Base-by-base conservation (phyloP, 1,284 basidiomycete genomes). In the Leccinum subrobustum region DNA sequence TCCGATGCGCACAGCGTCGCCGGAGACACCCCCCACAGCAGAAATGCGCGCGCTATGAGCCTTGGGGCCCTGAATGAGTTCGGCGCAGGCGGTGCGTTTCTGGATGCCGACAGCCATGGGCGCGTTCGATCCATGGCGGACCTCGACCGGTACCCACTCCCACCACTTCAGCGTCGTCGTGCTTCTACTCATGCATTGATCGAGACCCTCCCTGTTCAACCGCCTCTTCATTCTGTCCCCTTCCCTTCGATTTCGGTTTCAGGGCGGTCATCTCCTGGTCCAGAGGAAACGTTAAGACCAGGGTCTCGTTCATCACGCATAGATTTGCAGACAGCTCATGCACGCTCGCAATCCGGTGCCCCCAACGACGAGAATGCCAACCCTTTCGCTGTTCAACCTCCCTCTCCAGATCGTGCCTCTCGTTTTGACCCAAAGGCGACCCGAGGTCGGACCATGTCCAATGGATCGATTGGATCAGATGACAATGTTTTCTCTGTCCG, bases 401-500 rank as follows among this genome's bases (percentile, higher is more conserved):
- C 76, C 23, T 69, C 79, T 33, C 72, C 73, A 12, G 70, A 67
- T 54, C 69, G 72, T n/a, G 60, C 72, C 23, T 78, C 77, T 56
- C 76, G 75, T 52, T 78, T 79, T 47, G 77, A 79, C 65, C 74
- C 77, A 7, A 78, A 77, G 61, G 70, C 65, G 5, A 69, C 57
- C 66, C 77, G 73, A 52, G 63, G 62, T 52, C 77, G 80, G 56
- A 75, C 76, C 18, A 67, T 67, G 62, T 81, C 81, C 11, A 73
- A 71, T 58, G 78, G 72, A 35, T 75, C 78, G 7, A 73, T 81
- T 68, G 57, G 60, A 27, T 73, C 76, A 56, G 82, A 85, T 44
- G 82, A 86, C 53, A 87, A 86, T 67, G 81, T 83, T 6, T 89
- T 90, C 67, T 78, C 82, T 9, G 73, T 88, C 57, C 79, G 82